phyloP scores from a whole-genome alignment of 352 stramenopile species.

The Phytopythium sindhum region DNA sequence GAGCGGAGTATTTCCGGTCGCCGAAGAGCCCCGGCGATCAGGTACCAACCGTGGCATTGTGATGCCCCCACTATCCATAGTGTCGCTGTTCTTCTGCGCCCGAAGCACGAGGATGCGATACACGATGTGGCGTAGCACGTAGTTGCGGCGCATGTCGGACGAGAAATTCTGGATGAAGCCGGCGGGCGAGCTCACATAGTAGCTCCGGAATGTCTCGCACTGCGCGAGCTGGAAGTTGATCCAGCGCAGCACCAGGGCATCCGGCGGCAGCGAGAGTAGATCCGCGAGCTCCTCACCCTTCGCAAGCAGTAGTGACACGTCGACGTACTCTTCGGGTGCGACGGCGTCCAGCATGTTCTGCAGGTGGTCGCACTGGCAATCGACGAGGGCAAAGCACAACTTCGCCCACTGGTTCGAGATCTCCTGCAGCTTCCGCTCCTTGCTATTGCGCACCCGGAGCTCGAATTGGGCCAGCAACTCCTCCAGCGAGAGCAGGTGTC shows the following conservation, averaged over 20 bases:
- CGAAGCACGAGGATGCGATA: constrained; percentile 27
- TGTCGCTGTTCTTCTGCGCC: neutral
- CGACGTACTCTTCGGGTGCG: constrained; percentile 33
- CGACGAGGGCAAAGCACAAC: constrained; percentile 57
- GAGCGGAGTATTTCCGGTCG: neutral
- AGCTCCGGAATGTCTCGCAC: constrained; percentile 24
- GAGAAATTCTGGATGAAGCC: constrained; percentile 72
- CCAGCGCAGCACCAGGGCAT: constrained; percentile 66
- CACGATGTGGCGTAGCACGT: constrained; percentile 54
- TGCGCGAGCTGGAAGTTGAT: constrained; percentile 65
- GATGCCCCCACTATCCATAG: neutral
- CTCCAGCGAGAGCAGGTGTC: constrained; percentile 52
- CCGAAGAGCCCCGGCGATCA: neutral
- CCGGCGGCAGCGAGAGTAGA: constrained; percentile 41
- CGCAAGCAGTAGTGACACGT: constrained; percentile 32
- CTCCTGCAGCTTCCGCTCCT: constrained; percentile 54
- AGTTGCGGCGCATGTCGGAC: constrained; percentile 58
- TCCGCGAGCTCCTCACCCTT: constrained; percentile 59
- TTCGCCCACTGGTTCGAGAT: constrained; percentile 66
- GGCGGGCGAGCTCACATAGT: constrained; percentile 12
- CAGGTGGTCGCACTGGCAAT: constrained; percentile 46
- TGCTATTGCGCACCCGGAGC: constrained; percentile 36
- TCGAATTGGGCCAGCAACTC: constrained; percentile 54
- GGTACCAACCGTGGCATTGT: neutral
- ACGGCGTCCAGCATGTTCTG: constrained; percentile 63